Conservation (phyloP, 2,329 filamentous ascomycete genomes). For the Elsinoe fawcettii region DNA sequence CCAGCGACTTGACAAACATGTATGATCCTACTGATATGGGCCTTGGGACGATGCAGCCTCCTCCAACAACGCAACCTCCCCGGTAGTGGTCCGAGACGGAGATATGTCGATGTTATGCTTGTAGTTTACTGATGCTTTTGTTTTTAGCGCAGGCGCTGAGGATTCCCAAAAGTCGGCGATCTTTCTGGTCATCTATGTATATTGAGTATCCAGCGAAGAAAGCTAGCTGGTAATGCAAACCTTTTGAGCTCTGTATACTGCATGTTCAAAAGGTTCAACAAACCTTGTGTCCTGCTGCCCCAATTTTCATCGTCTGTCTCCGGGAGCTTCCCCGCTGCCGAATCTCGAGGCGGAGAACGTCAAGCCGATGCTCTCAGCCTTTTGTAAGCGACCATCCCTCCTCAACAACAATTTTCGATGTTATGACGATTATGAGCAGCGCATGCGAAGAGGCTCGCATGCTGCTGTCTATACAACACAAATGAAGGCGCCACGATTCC, state of each 20-base stretch:
- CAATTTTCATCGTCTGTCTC: neutral
- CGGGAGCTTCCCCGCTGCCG: slow-evolving; percentile 3
- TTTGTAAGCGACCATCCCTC: neutral
- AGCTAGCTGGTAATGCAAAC: neutral
- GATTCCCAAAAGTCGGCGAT: neutral
- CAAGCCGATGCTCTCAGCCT: slow-evolving; percentile 1
- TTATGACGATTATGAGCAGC: slow-evolving; percentile 13
- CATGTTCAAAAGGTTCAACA: neutral
- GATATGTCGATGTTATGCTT: neutral
- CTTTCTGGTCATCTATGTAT: neutral
- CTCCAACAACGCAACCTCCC: slow-evolving; percentile 6
- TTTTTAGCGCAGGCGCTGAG: slow-evolving; percentile 1
- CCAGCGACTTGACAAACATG: slow-evolving; percentile 21
- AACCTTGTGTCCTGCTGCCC: neutral
- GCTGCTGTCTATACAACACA: neutral
- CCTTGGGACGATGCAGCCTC: neutral
- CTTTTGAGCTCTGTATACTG: neutral
- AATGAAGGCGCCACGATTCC: neutral
- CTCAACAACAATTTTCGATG: neutral
- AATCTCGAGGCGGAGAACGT: neutral
- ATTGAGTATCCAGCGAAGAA: neutral
- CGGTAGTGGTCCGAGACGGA: neutral
- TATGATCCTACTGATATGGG: slow-evolving; percentile 19
- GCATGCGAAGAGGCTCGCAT: slow-evolving; percentile 6
- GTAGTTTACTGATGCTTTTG: neutral